Percentiles rank a stretch among this genome's conserved stretches.
phyloP scores from a whole-genome alignment of 495 filamentous ascomycete species.

The Penicillium cinerascens region DNA sequence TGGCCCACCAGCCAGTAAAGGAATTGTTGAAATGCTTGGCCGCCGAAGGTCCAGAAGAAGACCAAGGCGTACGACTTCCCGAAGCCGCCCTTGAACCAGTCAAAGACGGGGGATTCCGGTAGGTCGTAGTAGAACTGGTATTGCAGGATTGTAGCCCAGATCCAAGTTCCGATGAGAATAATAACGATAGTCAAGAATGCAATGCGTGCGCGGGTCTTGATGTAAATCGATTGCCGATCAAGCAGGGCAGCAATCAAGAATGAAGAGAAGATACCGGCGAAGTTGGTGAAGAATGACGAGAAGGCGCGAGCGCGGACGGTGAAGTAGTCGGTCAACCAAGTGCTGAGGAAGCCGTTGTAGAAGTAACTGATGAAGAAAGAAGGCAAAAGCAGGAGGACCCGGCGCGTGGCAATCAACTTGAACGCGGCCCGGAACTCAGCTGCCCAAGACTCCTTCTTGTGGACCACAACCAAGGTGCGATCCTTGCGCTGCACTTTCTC shows the following conservation, averaged over 20 bases:
- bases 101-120: constrained; percentile 24
- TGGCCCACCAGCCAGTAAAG: constrained; percentile 35
- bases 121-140: constrained; percentile 30
- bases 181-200: constrained; percentile 25
- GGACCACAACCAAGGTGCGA: constrained; percentile 23
- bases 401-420: constrained; percentile 23
- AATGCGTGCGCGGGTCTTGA: constrained; percentile 31
- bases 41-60: constrained; percentile 34
- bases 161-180: constrained; percentile 31
- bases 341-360: constrained; percentile 35
- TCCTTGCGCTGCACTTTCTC: constrained; percentile 35
- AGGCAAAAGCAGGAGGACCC: constrained; percentile 26
- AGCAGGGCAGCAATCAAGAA: constrained; percentile 30
- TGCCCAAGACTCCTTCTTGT: constrained; percentile 26
- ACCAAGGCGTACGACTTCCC: constrained; percentile 31
- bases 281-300: constrained; percentile 36
- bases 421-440: constrained; percentile 32
- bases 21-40: constrained; percentile 35
- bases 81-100: constrained; percentile 34
- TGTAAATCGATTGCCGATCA: constrained; percentile 31
- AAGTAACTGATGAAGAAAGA: constrained; percentile 38
- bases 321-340: constrained; percentile 33
- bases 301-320: constrained; percentile 33
- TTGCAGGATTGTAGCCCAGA: constrained; percentile 31
- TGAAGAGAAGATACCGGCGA: constrained; percentile 30